Base-by-base conservation (phyloP, 2,329 filamentous ascomycete genomes). In the Colletotrichum destructivum region DNA sequence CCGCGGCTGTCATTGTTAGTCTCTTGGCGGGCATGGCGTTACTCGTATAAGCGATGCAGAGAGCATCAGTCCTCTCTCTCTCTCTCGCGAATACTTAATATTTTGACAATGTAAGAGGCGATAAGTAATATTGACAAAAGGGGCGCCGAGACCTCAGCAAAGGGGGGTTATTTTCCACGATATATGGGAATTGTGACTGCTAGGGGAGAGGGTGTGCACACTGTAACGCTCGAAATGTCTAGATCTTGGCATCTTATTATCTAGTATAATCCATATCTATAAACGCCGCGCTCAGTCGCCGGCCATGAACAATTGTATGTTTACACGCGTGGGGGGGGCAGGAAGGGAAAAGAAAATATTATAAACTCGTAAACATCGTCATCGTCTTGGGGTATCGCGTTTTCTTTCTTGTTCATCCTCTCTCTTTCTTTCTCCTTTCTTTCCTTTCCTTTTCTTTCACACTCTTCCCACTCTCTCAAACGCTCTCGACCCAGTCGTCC, bases 401-500 rank as follows among this genome's bases (percentile, higher is more conserved):
- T 23, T 23, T 31, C 26, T 26, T 26, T 26, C 26, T 26, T 26
- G 26, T 4, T 26, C 26, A 26, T 26, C 26, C 26, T 26, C 26
- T 26, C 26, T 26, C 23, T 4, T 26, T 26, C 23, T 26, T 26
- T 26, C 3, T 42, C 8, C 5, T 40, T 35, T 0, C 11, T 26
- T 26, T 4, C 4, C 4, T 26, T 4, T 26, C 0, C 11, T 26
- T 26, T 26, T 26, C 26, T 26, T 26, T 26, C 26, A 26, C 26
- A 26, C 26, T 26, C 26, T 26, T 26, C 26, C 4, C 26, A 26
- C 26, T 26, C 26, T 26, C 26, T 26, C 26, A 65, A 21, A 65
- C 62, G 9, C 55, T 63, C 46, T 70, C 67, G 23, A 70, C 62
- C 67, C 67, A 70, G 8, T 40, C 47, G 13, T 59, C 67, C 3